These are phyloP conservation scores for Blastobotrys mokoenaii DNA, from an alignment of 805 yeast genomes.

Conservation along the genomic window DNA sequence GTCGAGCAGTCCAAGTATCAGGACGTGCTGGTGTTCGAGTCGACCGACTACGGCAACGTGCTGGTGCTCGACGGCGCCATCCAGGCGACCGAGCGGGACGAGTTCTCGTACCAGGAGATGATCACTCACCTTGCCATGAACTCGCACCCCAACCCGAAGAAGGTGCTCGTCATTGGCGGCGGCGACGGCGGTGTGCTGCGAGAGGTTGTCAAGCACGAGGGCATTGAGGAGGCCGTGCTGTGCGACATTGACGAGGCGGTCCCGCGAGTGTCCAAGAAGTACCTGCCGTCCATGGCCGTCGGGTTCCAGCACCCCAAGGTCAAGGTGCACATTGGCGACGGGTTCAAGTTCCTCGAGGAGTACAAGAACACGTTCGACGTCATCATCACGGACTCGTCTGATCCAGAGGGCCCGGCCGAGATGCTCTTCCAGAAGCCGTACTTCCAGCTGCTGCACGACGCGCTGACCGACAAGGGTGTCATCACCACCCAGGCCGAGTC, in stretches of 20 bases:
- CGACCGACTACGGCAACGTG: slow-evolving; percentile 75
- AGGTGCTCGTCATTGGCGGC: slow-evolving; percentile 84
- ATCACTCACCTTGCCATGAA: slow-evolving; percentile 76
- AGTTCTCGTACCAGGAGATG: slow-evolving; percentile 89
- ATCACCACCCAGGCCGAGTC: slow-evolving; percentile 86
- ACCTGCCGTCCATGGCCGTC: slow-evolving; percentile 68
- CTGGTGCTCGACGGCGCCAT: slow-evolving; percentile 82
- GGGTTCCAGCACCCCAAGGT: slow-evolving; percentile 59
- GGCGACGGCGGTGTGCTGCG: slow-evolving; percentile 95
- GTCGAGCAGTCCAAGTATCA: slow-evolving; percentile 65
- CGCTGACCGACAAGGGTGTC: slow-evolving; percentile 55
- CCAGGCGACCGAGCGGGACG: slow-evolving; percentile 89
- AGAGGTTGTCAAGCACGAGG: slow-evolving; percentile 70
- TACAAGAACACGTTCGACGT: slow-evolving; percentile 57
- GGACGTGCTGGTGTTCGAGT: slow-evolving; percentile 72
- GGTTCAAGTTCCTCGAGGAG: slow-evolving; percentile 61
- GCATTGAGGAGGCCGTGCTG: slow-evolving; percentile 54
- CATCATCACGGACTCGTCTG: slow-evolving; percentile 85
- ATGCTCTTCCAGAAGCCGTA: slow-evolving; percentile 74
- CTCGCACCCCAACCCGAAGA: slow-evolving; percentile 66
- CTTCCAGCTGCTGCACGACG: slow-evolving; percentile 56
- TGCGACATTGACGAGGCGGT: slow-evolving; percentile 89
- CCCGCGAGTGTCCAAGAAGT: slow-evolving; percentile 60
- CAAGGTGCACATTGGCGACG: slow-evolving; percentile 65
- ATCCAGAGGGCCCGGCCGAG: slow-evolving; percentile 94